Evolutionary conservation across 495 filamentous ascomycete species (phyloP).

Genomic region (Pseudoneurospora amorphoporcata): DNA sequence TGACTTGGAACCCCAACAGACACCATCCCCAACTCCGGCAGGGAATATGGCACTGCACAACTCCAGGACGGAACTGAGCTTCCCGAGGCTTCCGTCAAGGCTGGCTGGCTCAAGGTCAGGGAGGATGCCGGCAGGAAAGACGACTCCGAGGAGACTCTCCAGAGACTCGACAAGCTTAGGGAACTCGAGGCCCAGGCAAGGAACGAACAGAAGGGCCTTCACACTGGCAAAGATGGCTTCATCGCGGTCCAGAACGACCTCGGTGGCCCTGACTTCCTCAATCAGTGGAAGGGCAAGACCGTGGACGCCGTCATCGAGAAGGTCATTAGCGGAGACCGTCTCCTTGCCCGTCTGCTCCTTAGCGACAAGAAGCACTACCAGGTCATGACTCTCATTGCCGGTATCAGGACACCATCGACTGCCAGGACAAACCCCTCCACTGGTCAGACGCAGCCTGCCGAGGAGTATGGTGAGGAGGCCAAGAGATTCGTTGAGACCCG

Average conservation of each 20-base stretch:
- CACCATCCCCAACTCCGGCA: constrained; percentile 69
- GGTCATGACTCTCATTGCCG: constrained; percentile 74
- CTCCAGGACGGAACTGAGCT: constrained; percentile 64
- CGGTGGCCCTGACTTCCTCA: constrained; percentile 61
- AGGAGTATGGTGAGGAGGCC: constrained; percentile 80
- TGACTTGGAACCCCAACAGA: constrained; percentile 33
- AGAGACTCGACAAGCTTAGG: constrained; percentile 64
- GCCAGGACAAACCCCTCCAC: constrained; percentile 66
- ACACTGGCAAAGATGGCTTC: constrained; percentile 46
- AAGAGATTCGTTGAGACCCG: constrained; percentile 75
- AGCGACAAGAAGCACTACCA: constrained; percentile 72
- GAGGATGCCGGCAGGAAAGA: constrained; percentile 87
- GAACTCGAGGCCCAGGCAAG: constrained; percentile 72
- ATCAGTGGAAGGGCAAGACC: constrained; percentile 64
- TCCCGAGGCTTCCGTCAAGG: constrained; percentile 68
- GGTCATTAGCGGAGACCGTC: constrained; percentile 80
- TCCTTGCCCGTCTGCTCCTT: constrained; percentile 72
- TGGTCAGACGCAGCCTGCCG: constrained; percentile 69
- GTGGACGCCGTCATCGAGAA: constrained; percentile 73
- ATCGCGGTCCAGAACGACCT: constrained; percentile 75
- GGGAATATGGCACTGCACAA: constrained; percentile 75
- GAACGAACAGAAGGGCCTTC: constrained; percentile 66
- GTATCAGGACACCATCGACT: constrained; percentile 76
- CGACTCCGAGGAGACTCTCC: constrained; percentile 61
- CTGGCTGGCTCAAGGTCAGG: constrained; percentile 83